Evolutionary conservation across 164 flowering plant species (phyloP), one percentile per base, ranked within the genome.

Genomic region (Vitis rotundifolia): DNA sequence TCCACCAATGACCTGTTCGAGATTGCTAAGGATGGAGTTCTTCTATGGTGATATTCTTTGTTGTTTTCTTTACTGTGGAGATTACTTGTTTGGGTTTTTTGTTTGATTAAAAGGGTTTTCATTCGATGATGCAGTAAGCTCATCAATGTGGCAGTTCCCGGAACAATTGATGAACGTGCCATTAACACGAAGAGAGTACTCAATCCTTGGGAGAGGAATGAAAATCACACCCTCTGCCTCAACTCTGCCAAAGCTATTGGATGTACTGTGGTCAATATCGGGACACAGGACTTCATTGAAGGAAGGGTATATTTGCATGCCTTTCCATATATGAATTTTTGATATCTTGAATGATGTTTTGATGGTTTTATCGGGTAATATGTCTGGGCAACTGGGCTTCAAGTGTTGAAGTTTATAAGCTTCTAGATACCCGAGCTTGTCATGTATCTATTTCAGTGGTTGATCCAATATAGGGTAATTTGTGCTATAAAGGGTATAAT

Each of bases 191-290:
- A 91, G 78, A 83, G 78, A 62, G 29, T 79, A 57, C 93, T 91
- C 26, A 91, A 91, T 73, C 96, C 96, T n/a, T 91, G 96, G 96
- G 96, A 91, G 75, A 80, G 93, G 70, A 91, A 88, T 72, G 96
- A 91, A 69, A 91, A 91, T 72, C 96, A 91, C 72, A 91, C 93
- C 0, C 82, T 91, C 2, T 89, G 93, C 76, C 93, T 91, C 61
- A 91, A 91, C 76, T 91, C 96, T 69, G 92, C 91, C 9, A 91
- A 91, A 76, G 96, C 96, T 31, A 89, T 91, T 76, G 96, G 96
- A 53, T 91, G 96, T 75, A 89, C 96, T 31, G 87, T 91, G 11
- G 96, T 91, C 49, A 91, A 91, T 73, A 91, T 91, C 14, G 96
- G 96, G 57, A 87, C 93, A 14, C 87, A 91, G 72, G 96, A 91